Base-by-base conservation (phyloP, 179 eudicot genomes). In the Silene coronaria region DNA sequence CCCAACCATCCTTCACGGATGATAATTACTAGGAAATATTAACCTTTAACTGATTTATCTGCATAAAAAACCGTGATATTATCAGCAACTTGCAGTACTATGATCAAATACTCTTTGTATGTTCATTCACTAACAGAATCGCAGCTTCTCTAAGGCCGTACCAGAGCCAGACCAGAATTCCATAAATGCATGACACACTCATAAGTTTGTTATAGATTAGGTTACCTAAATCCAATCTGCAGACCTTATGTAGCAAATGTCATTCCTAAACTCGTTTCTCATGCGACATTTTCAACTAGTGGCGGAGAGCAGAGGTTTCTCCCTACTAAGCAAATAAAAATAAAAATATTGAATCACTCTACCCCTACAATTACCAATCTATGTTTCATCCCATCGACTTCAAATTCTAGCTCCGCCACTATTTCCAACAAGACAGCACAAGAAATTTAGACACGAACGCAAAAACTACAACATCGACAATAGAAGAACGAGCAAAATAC, bases 1-100 rank as follows among this genome's bases (percentile, higher is more conserved):
- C 79, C 77, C 46, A 73, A 80, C 79, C 89, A 88, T 86, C 75
- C 82, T 79, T 65, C 24, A 67, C 9, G 1, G 59, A 64, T 1
- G 6, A 76, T 58, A 55, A 71, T 3, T 17, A 57, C 24, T 57
- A 11, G 23, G 6, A 10, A 46, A 73, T 48, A 57, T 58, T 38
- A 67, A 21, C 48, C 64, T 21, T 26, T 26, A 24, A 23, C 42
- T 53, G 74, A 57, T 21, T 26, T 26, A 24, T 17, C 42, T 53
- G 74, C 70, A 59, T 77, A 27, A 28, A 6, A 19, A 77, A 21
- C 24, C 60, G 57, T 28, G 22, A 13, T 11, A 23, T 22, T 45
- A 42, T 46, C 42, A 3, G 57, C 19, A 9, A 16, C 53, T 53
- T 53, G 23, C 45, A 0, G 60, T 9, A 14, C 14, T 21, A 42